phyloP scores from a whole-genome alignment of 441 rosid species.

The Metrosideros polymorpha region DNA sequence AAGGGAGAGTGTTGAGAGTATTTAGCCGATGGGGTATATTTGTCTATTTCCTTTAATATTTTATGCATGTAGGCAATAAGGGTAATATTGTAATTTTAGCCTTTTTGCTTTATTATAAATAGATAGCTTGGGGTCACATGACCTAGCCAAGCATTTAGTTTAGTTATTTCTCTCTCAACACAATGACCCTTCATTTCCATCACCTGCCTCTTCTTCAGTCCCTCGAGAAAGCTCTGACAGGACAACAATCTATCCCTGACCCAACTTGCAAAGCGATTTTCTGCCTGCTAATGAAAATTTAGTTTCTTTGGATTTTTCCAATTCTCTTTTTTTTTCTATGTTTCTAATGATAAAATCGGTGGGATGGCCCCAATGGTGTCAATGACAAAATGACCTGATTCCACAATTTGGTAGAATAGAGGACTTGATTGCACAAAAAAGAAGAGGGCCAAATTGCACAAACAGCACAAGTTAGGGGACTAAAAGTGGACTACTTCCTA shows the following conservation, averaged over 20 bases:
- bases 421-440: not conserved
- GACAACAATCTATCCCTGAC: not conserved
- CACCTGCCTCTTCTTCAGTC: not conserved
- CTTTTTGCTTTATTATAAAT: no score
- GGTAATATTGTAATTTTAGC: no score
- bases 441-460: not conserved
- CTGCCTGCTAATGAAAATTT: not conserved
- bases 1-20: no score
- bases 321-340: not conserved
- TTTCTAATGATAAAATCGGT: not conserved
- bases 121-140: no score
- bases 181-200: not conserved
- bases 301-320: not conserved
- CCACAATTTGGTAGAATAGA: not conserved
- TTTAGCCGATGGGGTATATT: no score
- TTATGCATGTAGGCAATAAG: no score
- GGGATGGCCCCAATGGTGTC: not conserved
- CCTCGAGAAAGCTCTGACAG: not conserved
- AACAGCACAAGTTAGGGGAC: not conserved
- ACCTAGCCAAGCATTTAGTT: no score
- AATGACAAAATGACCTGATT: not conserved
- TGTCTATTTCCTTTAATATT: no score
- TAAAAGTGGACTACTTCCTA: not conserved
- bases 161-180: no score
- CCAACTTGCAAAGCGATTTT: not conserved